Conservation (phyloP, 139 green algal genomes). For the Tetradesmus obliquus region DNA sequence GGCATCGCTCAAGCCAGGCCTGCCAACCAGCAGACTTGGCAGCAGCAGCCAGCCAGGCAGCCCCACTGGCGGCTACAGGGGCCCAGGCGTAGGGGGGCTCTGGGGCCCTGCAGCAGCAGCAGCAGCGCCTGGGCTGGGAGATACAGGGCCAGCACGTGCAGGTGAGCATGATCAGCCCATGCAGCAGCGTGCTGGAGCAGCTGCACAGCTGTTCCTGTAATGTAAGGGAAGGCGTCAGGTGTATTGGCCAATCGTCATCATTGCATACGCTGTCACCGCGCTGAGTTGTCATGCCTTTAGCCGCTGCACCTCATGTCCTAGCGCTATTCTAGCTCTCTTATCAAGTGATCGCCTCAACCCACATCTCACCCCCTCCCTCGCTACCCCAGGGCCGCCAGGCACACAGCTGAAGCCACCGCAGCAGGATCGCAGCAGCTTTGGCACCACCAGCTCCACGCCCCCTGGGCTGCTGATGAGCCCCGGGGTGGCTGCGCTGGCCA, state of each 20-base stretch:
- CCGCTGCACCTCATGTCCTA: too few relatives aligned
- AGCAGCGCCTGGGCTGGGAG: not conserved
- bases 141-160: not conserved
- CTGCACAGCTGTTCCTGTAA: not conserved
- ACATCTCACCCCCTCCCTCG: not conserved
- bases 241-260: too few relatives aligned
- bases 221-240: too few relatives aligned
- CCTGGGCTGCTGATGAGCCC: constrained; percentile 34
- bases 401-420: not conserved
- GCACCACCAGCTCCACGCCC: constrained; percentile 33
- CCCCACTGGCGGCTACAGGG: not conserved
- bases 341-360: not conserved
- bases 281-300: too few relatives aligned
- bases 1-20: not conserved
- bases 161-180: not conserved
- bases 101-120: not conserved
- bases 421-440: constrained; percentile 7
- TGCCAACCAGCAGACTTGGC: constrained; percentile 5
- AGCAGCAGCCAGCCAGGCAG: constrained; percentile 32
- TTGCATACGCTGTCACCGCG: too few relatives aligned
- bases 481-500: constrained; percentile 37
- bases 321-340: not conserved
- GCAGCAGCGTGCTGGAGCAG: not conserved
- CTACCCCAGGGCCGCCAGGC: not conserved
- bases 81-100: not conserved